Evolutionary conservation across 345 rosid genomes (phyloP), one percentile per base, ranked within the genome.

Genomic region (Geranium rotundifolium): DNA sequence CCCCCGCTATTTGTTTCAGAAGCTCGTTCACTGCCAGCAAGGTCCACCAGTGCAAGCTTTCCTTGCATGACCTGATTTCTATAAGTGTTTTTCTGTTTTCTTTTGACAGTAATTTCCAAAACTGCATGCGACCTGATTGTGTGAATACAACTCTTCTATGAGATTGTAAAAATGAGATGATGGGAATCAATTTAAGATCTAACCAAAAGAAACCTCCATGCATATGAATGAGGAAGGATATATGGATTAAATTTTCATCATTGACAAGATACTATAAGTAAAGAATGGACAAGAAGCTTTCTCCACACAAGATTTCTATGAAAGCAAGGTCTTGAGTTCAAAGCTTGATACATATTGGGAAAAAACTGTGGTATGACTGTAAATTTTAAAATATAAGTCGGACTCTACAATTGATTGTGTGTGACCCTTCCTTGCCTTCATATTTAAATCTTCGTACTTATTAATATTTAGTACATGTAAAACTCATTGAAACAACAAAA

Each of bases 21-120:
- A 61, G 98, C 95, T 74, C 96, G 80, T 78, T 92, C 98, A 79
- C 96, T 92, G 55, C 98, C 96, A 67, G 98, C 98, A 74, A 92
- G 98, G 79, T 92, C 98, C 59, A 92, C 98, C 68, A 92, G 98
- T 59, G 98, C 92, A 62, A 92, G 93, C 74, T 92, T 92, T 69
- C 96, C 96, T 74, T 66, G 77, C 79, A 89, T 74, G 56, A 89
- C 80, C 73, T 87, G 96, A 79, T 87, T 84, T 34, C 60, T 82
- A 56, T 81, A 83, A 75, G 78, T 75, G 77, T 80, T 92, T 76
- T 70, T 84, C 76, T 84, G 91, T 73, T 77, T 89, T 78, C 96
- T 80, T 80, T 78, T 89, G 29, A 91, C 96, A 59, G 73, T 80
- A 67, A 92, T 89, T 85, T 85, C 98, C 71, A 92, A 69, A 69